Evolutionary conservation across 768 basidiomycete genomes (phyloP), one percentile per base, ranked within the genome.

Genomic region (Coprinellus micaceus): DNA sequence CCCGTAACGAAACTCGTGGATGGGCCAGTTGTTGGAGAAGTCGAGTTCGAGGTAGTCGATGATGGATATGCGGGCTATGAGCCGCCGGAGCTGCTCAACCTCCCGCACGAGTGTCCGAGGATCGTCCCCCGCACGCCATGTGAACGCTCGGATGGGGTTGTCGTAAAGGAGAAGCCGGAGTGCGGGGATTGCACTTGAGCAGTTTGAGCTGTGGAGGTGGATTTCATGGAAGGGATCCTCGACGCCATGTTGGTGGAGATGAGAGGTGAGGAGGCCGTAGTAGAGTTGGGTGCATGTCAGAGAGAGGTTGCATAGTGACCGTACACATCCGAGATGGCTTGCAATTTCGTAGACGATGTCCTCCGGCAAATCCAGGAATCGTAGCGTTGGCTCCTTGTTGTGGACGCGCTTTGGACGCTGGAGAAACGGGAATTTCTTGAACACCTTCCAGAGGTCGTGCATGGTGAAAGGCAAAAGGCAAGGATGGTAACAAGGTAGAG

Each of bases 11-110:
- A 43, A 56, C 25, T 56, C 54, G 45, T 46, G 21, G 10, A 26
- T 33, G 15, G 54, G 46, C 54, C 54, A 56, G 46, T 49, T 56
- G 47, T 56, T 56, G 30, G 30, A 49, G 47, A 56, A 56, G 47
- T 56, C 54, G 54, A 56, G 54, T 21, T 56, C 54, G 24, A 56
- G 30, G 26, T 49, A 56, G 21, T 56, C 54, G 47, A 56, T 43
- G 1, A 37, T 19, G 5, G 54, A 47, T 3, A 56, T 40, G 0
- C 54, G 54, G 19, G 54, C 54, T 28, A 56, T 39, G 17, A 56
- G 36, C 29, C 54, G 33, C 47, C 46, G 54, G 17, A 56, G 54
- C 33, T 56, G 46, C 29, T 56, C 46, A 12, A 43, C 54, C 28
- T 56, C 54, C 45, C 46, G 12, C 36, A 56, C 54, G 36, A 56